Conservation (phyloP, 306 rosid species). For the Vachellia collinsii region DNA sequence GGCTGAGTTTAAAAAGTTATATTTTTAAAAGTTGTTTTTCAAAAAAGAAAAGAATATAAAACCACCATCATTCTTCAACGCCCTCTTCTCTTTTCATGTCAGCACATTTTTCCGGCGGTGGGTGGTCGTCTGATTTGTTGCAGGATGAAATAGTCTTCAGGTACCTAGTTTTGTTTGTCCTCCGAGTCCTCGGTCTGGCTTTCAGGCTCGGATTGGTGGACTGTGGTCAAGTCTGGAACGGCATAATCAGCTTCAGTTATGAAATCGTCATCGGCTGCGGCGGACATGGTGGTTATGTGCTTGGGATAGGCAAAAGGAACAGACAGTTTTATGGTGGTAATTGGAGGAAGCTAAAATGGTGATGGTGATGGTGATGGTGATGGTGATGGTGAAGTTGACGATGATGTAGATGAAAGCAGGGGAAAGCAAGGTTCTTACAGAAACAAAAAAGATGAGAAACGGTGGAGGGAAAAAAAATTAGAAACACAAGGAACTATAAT, state of each 20-base stretch:
- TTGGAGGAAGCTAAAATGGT: slow-evolving; percentile 64
- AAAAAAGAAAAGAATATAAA: too few relatives aligned
- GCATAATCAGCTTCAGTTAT: background rate
- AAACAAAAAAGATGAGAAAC: slow-evolving; percentile 64
- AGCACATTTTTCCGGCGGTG: background rate
- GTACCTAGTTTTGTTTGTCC: background rate
- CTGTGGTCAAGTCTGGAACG: background rate
- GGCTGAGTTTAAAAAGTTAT: too few relatives aligned
- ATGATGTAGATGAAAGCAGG: slow-evolving; percentile 61
- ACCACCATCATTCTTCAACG: too few relatives aligned
- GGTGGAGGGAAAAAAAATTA: slow-evolving; percentile 54
- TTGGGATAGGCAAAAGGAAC: slow-evolving; percentile 7
- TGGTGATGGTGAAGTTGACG: slow-evolving; percentile 81
- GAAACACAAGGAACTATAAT: slow-evolving; percentile 58
- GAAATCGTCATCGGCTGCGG: background rate
- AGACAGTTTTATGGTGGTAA: slow-evolving; percentile 40
- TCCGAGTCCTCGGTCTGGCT: background rate
- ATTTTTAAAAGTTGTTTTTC: too few relatives aligned
- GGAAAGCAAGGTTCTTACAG: slow-evolving; percentile 55
- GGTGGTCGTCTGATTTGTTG: background rate
- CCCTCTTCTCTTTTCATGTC: too few relatives aligned
- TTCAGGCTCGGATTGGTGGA: slow-evolving; percentile 9
- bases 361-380: too few relatives aligned
- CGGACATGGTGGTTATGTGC: background rate
- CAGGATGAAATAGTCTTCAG: background rate